A percentile compares a stretch with the other conserved stretches of the same genome.
Conservation (phyloP, 495 filamentous ascomycete species). For the Tuber indicum region DNA sequence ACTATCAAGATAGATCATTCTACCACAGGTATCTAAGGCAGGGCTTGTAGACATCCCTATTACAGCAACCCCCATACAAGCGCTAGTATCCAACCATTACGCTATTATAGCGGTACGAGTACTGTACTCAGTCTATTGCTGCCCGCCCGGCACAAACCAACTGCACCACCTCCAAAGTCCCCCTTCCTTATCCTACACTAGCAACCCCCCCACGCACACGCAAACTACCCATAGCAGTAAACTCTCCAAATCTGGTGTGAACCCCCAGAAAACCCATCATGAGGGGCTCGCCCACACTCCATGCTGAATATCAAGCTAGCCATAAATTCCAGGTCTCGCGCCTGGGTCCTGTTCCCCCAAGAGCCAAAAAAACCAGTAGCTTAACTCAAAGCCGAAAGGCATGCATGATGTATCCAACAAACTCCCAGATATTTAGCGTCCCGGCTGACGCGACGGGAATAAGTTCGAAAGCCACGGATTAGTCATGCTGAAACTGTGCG, state of each 20-base stretch:
- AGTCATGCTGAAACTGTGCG: neutral
- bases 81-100: neutral
- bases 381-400: neutral
- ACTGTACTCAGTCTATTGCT: neutral
- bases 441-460: neutral
- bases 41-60: neutral
- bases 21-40: neutral
- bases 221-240: neutral
- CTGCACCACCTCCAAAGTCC: neutral
- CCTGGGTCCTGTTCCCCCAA: neutral
- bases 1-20: neutral
- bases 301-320: neutral
- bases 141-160: neutral
- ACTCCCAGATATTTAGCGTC: neutral
- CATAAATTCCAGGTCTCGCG: neutral
- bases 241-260: neutral
- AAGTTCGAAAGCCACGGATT: neutral
- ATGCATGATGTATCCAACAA: neutral
- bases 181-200: neutral
- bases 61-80: neutral
- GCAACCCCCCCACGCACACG: neutral
- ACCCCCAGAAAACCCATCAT: neutral
- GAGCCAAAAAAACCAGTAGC: neutral
- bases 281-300: neutral
- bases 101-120: neutral